These are phyloP conservation scores for Trypethelium eluteriae DNA, from an alignment of 495 filamentous ascomycete genomes.

Conservation along the genomic window DNA sequence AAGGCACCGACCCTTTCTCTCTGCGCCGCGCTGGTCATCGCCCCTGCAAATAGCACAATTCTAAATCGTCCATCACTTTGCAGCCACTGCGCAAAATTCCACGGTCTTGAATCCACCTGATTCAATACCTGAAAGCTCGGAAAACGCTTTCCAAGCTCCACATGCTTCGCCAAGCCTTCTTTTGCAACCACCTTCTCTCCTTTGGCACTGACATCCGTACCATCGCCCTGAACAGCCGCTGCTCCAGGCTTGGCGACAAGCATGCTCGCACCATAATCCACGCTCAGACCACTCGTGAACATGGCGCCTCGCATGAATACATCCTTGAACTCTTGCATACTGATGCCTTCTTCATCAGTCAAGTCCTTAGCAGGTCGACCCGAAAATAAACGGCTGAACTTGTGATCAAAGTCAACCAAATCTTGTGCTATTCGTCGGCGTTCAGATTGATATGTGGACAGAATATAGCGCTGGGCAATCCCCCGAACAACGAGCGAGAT, in stretches of 20 bases:
- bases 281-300: conserved; percentile 29
- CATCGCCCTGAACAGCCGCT: conserved; percentile 38
- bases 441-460: conserved; percentile 64
- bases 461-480: conserved; percentile 46
- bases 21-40: conserved; percentile 44
- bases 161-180: conserved; percentile 28
- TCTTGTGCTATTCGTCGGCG: conserved; percentile 60
- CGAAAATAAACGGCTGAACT: conserved; percentile 35
- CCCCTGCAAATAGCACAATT: conserved; percentile 57
- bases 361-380: conserved; percentile 39
- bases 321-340: conserved; percentile 47
- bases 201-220: conserved; percentile 36
- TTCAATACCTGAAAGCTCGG: conserved; percentile 32
- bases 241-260: conserved; percentile 29
- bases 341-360: conserved; percentile 53
- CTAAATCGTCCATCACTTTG: conserved; percentile 56
- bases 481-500: conserved; percentile 57
- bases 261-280: conserved; percentile 33
- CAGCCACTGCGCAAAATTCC: conserved; percentile 34
- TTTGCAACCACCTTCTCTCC: conserved; percentile 28
- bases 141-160: conserved; percentile 32
- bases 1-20: conserved; percentile 41
- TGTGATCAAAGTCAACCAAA: conserved; percentile 67
- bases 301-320: conserved; percentile 32
- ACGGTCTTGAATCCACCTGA: conserved; percentile 31